Evolutionary conservation across 2,329 filamentous ascomycete species (phyloP).

Genomic region (Aspergillus hiratsukae): DNA sequence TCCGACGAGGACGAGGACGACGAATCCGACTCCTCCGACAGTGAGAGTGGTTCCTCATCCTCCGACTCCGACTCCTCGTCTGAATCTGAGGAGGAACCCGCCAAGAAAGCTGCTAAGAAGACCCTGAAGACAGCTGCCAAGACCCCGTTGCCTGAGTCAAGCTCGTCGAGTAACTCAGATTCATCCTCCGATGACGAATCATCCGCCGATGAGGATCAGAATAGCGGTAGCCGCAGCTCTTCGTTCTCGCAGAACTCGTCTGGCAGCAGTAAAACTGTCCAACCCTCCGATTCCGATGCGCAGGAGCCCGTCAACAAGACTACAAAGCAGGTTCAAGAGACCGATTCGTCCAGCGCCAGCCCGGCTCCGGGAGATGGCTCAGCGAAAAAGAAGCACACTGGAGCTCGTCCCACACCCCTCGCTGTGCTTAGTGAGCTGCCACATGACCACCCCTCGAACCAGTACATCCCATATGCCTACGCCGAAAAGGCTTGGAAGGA

Average conservation of each 20-base stretch:
- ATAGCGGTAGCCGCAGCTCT: conserved; percentile 13
- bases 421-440: conserved; percentile 65
- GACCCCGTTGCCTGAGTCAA: conserved; percentile 33
- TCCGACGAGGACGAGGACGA: neutral
- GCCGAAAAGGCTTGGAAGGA: conserved; percentile 84
- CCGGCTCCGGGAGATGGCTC: conserved; percentile 28
- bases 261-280: conserved; percentile 30
- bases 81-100: conserved; percentile 23
- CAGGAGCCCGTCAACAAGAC: conserved; percentile 20
- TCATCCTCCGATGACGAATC: conserved; percentile 26
- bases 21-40: no score
- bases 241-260: conserved; percentile 18
- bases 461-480: conserved; percentile 79
- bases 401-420: conserved; percentile 66
- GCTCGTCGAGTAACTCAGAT: conserved; percentile 16
- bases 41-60: conserved; percentile 9
- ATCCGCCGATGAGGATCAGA: conserved; percentile 21
- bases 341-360: conserved; percentile 52
- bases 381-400: conserved; percentile 40
- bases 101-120: conserved; percentile 25
- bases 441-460: conserved; percentile 71
- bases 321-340: conserved; percentile 21
- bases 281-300: conserved; percentile 21
- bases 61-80: conserved; percentile 18
- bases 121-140: conserved; percentile 32